Conservation (phyloP, 2,329 filamentous ascomycete species). For the Ophiosphaerella herpotricha region DNA sequence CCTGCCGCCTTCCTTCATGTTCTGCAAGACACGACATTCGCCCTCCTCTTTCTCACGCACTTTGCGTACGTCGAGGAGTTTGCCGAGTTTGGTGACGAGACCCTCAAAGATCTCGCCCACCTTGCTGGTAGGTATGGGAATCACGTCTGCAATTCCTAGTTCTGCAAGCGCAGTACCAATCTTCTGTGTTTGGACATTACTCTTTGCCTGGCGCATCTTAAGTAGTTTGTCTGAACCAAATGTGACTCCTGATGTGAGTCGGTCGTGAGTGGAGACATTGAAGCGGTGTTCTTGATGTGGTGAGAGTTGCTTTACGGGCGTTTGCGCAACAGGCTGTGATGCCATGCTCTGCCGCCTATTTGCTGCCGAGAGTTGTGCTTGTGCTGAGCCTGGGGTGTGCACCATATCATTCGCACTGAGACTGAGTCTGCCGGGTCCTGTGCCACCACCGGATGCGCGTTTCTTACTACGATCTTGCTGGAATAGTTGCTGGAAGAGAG, state of each 20-base stretch:
- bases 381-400: conserved; percentile 39
- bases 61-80: conserved; percentile 74
- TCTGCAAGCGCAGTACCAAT: conserved; percentile 74
- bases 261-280: conserved; percentile 83
- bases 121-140: conserved; percentile 74
- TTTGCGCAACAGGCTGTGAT: conserved; percentile 46
- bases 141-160: conserved; percentile 70
- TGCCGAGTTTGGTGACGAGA: conserved; percentile 69
- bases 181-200: conserved; percentile 73
- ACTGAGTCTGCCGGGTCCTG: conserved; percentile 43
- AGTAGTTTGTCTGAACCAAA: conserved; percentile 86
- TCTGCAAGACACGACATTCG: conserved; percentile 55
- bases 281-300: conserved; percentile 78
- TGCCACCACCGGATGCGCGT: conserved; percentile 56
- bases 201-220: conserved; percentile 78
- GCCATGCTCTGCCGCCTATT: conserved; percentile 44
- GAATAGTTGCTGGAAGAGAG: conserved; percentile 81
- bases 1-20: conserved; percentile 41
- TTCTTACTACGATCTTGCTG: conserved; percentile 88
- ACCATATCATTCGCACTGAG: conserved; percentile 44
- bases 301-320: conserved; percentile 58
- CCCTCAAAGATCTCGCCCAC: conserved; percentile 74
- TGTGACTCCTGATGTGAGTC: conserved; percentile 80
- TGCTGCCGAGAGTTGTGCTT: conserved; percentile 34
- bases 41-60: conserved; percentile 74